Conservation (phyloP, 2,329 filamentous ascomycete species). For the Diaporthe amygdali region DNA sequence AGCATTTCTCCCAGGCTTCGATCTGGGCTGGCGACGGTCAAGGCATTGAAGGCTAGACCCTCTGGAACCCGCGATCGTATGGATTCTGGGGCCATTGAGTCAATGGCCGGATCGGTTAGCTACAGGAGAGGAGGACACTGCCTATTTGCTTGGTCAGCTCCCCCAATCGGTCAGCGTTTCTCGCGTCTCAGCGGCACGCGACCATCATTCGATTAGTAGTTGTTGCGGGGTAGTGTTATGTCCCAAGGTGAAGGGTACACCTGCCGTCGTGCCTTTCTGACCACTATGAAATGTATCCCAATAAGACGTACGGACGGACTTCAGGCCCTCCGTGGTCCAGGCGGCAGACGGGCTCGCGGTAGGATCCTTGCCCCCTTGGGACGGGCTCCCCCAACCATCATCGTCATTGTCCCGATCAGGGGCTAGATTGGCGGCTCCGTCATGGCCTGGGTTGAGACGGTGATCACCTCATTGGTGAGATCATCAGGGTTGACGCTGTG, state of each 20-base stretch:
- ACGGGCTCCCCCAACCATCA: conserved; percentile 2
- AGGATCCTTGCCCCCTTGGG: conserved; percentile 9
- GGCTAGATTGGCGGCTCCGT: conserved; percentile 2
- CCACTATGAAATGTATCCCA: background rate
- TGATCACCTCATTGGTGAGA: conserved; percentile 9
- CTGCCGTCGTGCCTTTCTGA: no score
- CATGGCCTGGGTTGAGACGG: background rate
- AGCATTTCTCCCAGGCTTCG: background rate
- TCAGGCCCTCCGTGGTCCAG: background rate
- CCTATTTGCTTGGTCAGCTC: background rate
- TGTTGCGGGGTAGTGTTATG: conserved; percentile 6
- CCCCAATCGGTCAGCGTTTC: no score
- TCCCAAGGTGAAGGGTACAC: background rate
- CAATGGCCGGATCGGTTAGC: background rate
- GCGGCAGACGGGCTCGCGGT: background rate
- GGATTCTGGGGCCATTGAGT: background rate
- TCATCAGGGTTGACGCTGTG: conserved; percentile 2
- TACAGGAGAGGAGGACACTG: background rate
- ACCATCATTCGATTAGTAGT: conserved; percentile 2
- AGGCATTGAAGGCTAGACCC: background rate
- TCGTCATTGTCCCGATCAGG: conserved; percentile 9
- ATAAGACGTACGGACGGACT: background rate
- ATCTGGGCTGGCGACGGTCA: background rate
- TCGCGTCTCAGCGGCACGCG: background rate
- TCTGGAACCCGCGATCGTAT: background rate